Conservation (phyloP, 2,329 filamentous ascomycete species). For the Metarhizium rileyi region DNA sequence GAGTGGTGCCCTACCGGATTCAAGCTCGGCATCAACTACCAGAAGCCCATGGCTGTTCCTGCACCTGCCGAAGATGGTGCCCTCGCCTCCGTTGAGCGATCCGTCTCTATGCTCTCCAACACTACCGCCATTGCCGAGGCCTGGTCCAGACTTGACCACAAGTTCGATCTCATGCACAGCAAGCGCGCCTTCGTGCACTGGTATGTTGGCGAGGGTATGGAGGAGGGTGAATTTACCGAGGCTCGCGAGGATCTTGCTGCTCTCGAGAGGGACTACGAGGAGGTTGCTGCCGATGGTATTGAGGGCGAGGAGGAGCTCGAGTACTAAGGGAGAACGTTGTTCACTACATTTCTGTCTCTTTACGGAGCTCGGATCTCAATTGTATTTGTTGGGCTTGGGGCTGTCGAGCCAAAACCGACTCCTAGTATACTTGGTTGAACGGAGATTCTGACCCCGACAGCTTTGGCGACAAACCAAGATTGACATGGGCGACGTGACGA, state of each 20-base stretch:
- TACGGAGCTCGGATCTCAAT: neutral
- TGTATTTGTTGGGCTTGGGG: neutral
- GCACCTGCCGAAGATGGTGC: conserved; percentile 44
- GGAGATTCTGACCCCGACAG: neutral
- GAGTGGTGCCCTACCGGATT: conserved; percentile 70
- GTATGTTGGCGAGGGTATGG: conserved; percentile 86
- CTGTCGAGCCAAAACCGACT: neutral
- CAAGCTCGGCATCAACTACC: conserved; percentile 69
- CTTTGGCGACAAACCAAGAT: neutral
- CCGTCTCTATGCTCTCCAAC: conserved; percentile 64
- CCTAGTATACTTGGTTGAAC: neutral
- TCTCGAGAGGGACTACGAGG: conserved; percentile 79
- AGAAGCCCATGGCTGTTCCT: conserved; percentile 54
- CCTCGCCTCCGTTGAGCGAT: conserved; percentile 52
- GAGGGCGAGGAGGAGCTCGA: conserved; percentile 57
- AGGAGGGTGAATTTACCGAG: conserved; percentile 84
- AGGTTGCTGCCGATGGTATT: conserved; percentile 66
- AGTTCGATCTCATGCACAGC: conserved; percentile 72
- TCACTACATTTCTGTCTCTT: neutral
- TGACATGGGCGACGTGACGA: neutral
- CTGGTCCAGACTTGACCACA: conserved; percentile 63
- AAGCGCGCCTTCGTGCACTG: conserved; percentile 70
- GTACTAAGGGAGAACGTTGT: conserved; percentile 51
- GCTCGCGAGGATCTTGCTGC: conserved; percentile 79
- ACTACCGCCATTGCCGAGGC: conserved; percentile 66